Base-by-base conservation (phyloP, 305 asterid species). In the Solanum chacoense region DNA sequence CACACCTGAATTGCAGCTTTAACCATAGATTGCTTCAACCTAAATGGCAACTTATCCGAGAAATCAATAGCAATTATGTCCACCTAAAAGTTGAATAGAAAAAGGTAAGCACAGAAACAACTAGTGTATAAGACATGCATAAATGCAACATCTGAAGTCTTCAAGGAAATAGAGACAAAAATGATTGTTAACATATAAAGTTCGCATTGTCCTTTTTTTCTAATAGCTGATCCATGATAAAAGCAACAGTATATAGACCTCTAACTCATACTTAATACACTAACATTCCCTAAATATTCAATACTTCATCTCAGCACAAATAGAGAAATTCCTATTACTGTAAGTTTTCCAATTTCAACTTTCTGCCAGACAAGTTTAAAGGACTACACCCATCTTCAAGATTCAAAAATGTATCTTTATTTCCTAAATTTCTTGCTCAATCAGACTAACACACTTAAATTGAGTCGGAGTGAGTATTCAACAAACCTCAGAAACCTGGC, bases 51-150 rank as follows among this genome's bases (percentile, higher is more conserved):
- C 91, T 94, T 96, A 85, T 92, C 94, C 12, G 94, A 89, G 90
- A 96, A 97, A 90, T 95, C 99, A 92, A 96, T 93, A 24, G 98
- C 91, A 89, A 97, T 96, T 32, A 94, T 91, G 91, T 94, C 95
- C 93, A 95, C 96, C 98, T 97, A 63, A 86, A 90, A 65, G 74
- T 86, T 88, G 87, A 88, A 88, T 28, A 26, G 86, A 45, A 50
- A 24, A 20, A 32, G 73, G 74, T 83, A 88, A 75, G 42, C 89
- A 37, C 84, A 37, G 32, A 1, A 37, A 72, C 88, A 76, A 42
- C 22, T 40, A 29, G 14, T 28, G 26, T 18, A 29, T 4, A 8
- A 76, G 59, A 38, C 28, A 55, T 87, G 31, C 22, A 31, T 7
- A 29, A 63, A 67, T 31, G 20, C 89, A 65, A 79, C n/a, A 75